A percentile compares a stretch with the other conserved stretches of the same genome.
Evolutionary conservation across 202 grass and related monocot genomes (phyloP).

Genomic region (Schoenoplectus triqueter): DNA sequence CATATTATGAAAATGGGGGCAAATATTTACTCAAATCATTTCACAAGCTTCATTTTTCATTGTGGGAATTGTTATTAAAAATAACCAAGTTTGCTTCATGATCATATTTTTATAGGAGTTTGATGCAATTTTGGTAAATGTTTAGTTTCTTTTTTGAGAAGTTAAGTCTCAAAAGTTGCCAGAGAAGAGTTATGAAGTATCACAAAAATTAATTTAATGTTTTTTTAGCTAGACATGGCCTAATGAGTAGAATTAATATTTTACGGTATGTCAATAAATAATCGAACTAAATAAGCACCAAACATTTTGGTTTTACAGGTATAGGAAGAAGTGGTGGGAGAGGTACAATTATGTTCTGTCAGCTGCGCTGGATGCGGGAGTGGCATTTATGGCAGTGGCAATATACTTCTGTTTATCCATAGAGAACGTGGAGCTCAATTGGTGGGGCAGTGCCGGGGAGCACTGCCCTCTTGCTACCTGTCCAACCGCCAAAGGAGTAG

Average conservation of each 20-base stretch:
- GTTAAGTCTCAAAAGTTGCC: background rate
- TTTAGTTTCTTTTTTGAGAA: background rate
- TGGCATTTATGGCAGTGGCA: constrained; percentile 80
- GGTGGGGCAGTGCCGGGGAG: constrained; percentile 74
- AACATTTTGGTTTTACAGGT: constrained; percentile 26
- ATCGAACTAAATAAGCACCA: background rate
- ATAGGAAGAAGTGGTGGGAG: constrained; percentile 84
- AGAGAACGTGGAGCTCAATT: constrained; percentile 53
- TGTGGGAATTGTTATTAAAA: background rate
- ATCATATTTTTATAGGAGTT: background rate
- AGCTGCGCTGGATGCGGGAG: constrained; percentile 64
- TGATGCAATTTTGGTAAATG: background rate
- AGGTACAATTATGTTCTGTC: constrained; percentile 94
- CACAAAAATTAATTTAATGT: too few species aligned
- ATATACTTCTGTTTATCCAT: constrained; percentile 75
- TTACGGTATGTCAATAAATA: too few species aligned
- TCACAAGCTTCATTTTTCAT: background rate
- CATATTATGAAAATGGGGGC: background rate
- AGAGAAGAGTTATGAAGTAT: too few species aligned
- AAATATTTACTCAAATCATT: background rate
- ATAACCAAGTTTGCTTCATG: background rate
- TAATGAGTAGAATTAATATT: too few species aligned
- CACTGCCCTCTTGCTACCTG: constrained; percentile 73
- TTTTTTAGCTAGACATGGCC: too few species aligned
- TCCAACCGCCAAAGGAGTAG: constrained; percentile 64